Conservation (phyloP, 495 filamentous ascomycete genomes). For the Aspergillus egyptiacus region DNA sequence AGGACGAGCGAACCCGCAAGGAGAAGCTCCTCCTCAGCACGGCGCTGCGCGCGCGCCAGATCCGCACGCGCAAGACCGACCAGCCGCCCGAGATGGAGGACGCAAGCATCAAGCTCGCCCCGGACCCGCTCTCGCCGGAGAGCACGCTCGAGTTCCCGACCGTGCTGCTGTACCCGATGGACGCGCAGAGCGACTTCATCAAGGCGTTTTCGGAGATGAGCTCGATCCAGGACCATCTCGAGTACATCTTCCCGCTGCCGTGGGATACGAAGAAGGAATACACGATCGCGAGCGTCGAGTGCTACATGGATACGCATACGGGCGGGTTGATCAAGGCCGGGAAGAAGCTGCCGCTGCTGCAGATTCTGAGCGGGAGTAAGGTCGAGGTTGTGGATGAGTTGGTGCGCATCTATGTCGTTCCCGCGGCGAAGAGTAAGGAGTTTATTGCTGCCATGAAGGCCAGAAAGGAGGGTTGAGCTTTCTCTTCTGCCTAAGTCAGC, state of each 20-base stretch:
- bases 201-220: constrained; percentile 74
- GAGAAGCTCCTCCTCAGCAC: constrained; percentile 56
- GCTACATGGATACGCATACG: constrained; percentile 74
- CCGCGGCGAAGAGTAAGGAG: constrained; percentile 54
- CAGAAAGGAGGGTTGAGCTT: constrained; percentile 38
- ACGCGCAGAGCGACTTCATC: constrained; percentile 80
- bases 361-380: constrained; percentile 68
- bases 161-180: constrained; percentile 75
- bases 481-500: neutral
- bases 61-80: constrained; percentile 57
- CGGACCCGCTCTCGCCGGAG: constrained; percentile 66
- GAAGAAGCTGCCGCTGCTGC: constrained; percentile 70
- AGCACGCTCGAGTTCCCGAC: constrained; percentile 69
- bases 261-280: constrained; percentile 78
- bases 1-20: constrained; percentile 47
- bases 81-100: constrained; percentile 82
- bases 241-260: constrained; percentile 73
- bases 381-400: constrained; percentile 84
- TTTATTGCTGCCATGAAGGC: constrained; percentile 83
- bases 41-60: constrained; percentile 69
- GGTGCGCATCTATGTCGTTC: constrained; percentile 74
- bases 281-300: constrained; percentile 59
- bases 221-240: constrained; percentile 62
- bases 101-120: constrained; percentile 57
- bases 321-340: constrained; percentile 86